phyloP scores from a whole-genome alignment of 192 early-diverging fungal species.

The Phycomyces nitens region DNA sequence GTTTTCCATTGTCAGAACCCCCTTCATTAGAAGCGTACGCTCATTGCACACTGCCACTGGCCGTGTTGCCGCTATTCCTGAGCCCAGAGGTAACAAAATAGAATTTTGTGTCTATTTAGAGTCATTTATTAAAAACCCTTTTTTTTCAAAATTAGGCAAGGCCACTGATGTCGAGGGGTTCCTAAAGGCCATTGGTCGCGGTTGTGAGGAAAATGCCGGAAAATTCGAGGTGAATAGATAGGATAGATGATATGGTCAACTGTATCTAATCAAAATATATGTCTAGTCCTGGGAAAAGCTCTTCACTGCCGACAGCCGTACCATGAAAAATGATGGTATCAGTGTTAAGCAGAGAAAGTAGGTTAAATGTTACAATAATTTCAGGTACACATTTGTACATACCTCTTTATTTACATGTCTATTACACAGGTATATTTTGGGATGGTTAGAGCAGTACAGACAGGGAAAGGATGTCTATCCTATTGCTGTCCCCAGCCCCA shows the following conservation, averaged over 20 bases:
- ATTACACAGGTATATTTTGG: constrained; percentile 6
- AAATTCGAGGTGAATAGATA: constrained; percentile 11
- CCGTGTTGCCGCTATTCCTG: neutral
- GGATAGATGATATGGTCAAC: neutral
- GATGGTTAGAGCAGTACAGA: constrained; percentile 4
- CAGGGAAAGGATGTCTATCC: neutral
- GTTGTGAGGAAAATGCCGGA: neutral
- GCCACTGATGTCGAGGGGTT: constrained; percentile 8
- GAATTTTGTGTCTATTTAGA: neutral
- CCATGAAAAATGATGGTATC: constrained; percentile 9
- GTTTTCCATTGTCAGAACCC: neutral
- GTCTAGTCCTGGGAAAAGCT: constrained; percentile 2
- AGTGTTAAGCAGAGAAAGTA: constrained; percentile 10
- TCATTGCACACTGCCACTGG: neutral
- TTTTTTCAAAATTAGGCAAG: neutral
- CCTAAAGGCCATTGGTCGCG: constrained; percentile 9
- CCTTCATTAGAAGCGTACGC: neutral
- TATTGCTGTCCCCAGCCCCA: constrained; percentile 7
- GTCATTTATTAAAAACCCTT: neutral
- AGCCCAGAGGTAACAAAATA: neutral
- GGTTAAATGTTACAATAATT: neutral
- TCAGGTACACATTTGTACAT: neutral
- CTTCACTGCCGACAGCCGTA: neutral
- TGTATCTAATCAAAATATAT: neutral
- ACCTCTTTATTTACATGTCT: neutral